Conservation (phyloP, 768 basidiomycete species). For the Lactarius indigo region DNA sequence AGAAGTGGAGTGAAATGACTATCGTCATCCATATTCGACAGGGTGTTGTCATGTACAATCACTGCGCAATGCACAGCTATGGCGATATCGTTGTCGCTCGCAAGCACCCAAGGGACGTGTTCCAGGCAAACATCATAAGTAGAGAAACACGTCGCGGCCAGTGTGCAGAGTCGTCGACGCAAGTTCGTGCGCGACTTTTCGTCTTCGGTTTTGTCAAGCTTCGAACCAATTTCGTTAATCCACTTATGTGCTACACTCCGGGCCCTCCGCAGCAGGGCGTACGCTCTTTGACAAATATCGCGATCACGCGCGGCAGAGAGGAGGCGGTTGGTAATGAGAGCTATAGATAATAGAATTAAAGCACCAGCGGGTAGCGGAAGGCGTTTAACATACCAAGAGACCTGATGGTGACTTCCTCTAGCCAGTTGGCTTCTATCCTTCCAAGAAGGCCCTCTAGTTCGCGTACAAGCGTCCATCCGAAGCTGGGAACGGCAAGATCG, state of each 20-base stretch:
- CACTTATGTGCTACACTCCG: not conserved
- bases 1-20: not conserved
- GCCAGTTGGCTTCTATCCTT: conserved; percentile 42
- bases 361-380: too few relatives aligned
- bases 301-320: not conserved
- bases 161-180: not conserved
- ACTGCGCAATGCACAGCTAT: conserved; percentile 7
- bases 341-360: not conserved
- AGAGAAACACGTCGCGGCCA: conserved; percentile 8
- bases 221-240: not conserved
- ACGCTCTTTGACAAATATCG: not conserved
- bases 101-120: not conserved
- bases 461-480: conserved; percentile 35
- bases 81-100: not conserved
- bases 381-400: not conserved
- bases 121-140: not conserved
- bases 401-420: conserved; percentile 10
- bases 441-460: conserved; percentile 36
- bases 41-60: not conserved
- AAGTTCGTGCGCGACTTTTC: not conserved
- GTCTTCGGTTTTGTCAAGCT: not conserved
- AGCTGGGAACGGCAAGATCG: conserved; percentile 34
- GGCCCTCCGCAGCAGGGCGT: not conserved
- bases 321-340: not conserved
- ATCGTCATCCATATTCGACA: not conserved